Conservation (phyloP, 306 rosid species). For the Fragaria nilgerrensis region DNA sequence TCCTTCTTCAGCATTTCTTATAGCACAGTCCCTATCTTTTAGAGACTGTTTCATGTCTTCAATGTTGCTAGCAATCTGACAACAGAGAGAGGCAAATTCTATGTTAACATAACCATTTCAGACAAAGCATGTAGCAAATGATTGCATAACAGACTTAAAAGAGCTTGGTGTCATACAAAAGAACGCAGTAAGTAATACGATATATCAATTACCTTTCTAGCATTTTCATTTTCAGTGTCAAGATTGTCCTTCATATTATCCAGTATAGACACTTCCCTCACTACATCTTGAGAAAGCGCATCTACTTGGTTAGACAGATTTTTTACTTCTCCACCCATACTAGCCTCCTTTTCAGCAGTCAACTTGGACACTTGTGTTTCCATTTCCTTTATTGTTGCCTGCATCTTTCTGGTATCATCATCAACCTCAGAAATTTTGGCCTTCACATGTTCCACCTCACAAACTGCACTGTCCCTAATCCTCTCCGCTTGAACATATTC, state of each 20-base stretch:
- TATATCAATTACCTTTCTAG: slow-evolving; percentile 51
- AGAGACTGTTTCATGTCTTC: slow-evolving; percentile 80
- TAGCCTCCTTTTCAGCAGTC: slow-evolving; percentile 81
- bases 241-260: slow-evolving; percentile 75
- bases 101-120: slow-evolving; percentile 7
- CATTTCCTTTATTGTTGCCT: slow-evolving; percentile 66
- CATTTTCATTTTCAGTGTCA: slow-evolving; percentile 72
- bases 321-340: slow-evolving; percentile 92
- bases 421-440: slow-evolving; percentile 64
- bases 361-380: slow-evolving; percentile 59
- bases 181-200: neutral
- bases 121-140: neutral
- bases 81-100: slow-evolving; percentile 28
- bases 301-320: slow-evolving; percentile 70
- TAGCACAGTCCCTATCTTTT: slow-evolving; percentile 64
- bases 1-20: slow-evolving; percentile 83
- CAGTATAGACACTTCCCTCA: slow-evolving; percentile 70
- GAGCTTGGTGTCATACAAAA: slow-evolving; percentile 4
- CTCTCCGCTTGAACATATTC: slow-evolving; percentile 80
- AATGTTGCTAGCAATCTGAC: slow-evolving; percentile 61
- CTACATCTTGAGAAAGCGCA: slow-evolving; percentile 65
- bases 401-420: slow-evolving; percentile 36
- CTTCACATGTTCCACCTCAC: slow-evolving; percentile 75
- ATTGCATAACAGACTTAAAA: slow-evolving; percentile 14
- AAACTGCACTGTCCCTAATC: slow-evolving; percentile 64